Base-by-base conservation (phyloP, 2,329 filamentous ascomycete genomes). In the Colletotrichum liriopes region DNA sequence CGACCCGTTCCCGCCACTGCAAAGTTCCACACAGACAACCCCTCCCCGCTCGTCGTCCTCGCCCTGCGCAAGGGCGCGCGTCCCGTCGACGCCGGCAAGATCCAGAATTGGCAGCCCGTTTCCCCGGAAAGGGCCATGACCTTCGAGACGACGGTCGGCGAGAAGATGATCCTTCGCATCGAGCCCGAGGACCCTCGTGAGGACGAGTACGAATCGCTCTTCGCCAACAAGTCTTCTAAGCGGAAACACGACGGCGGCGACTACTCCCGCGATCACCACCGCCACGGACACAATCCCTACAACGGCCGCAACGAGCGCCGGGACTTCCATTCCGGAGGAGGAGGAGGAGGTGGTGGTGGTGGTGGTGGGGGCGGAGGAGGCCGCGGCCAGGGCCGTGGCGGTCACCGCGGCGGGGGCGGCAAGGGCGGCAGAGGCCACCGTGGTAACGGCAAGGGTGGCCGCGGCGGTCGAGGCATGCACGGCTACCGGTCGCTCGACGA, bases 141-240 rank as follows among this genome's bases (percentile, higher is more conserved):
- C 7, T 95, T 98, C 77, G 94, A 97, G 74, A 95, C 93, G 0
- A 91, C 90, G 0, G 94, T 98, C 1, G 93, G 93, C 23, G 95
- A 98, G 83, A 98, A 97, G 84, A 90, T 94, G 20, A 87, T 96
- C 74, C 83, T 98, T 63, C 89, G 93, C 1, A 92, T 98, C 58
- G 94, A 98, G 80, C 86, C 91, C 64, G 93, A 96, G 74, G 84
- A 91, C 62, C 83, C 85, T 3, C 81, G 83, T 32, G 91, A 93
- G 77, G 90, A 89, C 74, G 88, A 90, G 73, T 91, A 90, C 77
- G 90, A 93, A 76, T 89, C 87, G 77, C 83, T 89, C 23, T 90
- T 90, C 74, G 85, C 87, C 41, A 91, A 89, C 77, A 92, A 88
- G 78, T 82, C 84, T 45, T 83, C 87, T 69, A 92, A 92, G 82